These are phyloP conservation scores for Peronospora farinosa DNA, from an alignment of 352 stramenopile genomes.

Conservation along the genomic window DNA sequence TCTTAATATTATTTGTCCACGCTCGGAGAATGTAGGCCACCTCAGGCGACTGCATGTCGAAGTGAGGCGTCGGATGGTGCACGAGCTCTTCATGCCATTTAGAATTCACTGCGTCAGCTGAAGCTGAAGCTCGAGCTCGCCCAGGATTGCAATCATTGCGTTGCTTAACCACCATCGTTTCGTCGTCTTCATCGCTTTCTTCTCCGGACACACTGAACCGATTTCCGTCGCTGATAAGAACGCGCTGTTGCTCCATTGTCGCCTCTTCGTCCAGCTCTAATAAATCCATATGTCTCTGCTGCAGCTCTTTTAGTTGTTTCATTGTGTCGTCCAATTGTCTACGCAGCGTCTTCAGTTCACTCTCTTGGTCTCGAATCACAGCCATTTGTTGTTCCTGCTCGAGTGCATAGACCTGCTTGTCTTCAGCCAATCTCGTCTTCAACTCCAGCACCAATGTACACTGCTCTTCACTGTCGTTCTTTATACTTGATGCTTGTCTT, in stretches of 20 bases:
- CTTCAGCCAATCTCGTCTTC: conserved; percentile 32
- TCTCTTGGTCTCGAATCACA: conserved; percentile 59
- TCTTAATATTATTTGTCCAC: conserved; percentile 63
- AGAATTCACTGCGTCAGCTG: conserved; percentile 4
- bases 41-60: conserved; percentile 66
- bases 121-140: conserved; percentile 15
- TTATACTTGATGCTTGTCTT: neutral
- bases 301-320: conserved; percentile 24
- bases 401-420: conserved; percentile 27
- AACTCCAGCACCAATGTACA: conserved; percentile 35
- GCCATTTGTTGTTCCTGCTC: conserved; percentile 51
- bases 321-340: conserved; percentile 22
- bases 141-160: neutral
- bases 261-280: conserved; percentile 28
- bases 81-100: conserved; percentile 53
- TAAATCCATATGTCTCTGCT: conserved; percentile 30
- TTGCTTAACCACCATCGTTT: conserved; percentile 11
- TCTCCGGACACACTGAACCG: conserved; percentile 28
- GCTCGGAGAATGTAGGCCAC: conserved; percentile 56
- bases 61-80: conserved; percentile 63
- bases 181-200: conserved; percentile 25
- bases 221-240: conserved; percentile 12
- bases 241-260: conserved; percentile 12
- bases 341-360: conserved; percentile 39
- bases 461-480: conserved; percentile 12